Conservation (phyloP, 805 yeast species). For the Tetrapisispora namnaoensis region DNA sequence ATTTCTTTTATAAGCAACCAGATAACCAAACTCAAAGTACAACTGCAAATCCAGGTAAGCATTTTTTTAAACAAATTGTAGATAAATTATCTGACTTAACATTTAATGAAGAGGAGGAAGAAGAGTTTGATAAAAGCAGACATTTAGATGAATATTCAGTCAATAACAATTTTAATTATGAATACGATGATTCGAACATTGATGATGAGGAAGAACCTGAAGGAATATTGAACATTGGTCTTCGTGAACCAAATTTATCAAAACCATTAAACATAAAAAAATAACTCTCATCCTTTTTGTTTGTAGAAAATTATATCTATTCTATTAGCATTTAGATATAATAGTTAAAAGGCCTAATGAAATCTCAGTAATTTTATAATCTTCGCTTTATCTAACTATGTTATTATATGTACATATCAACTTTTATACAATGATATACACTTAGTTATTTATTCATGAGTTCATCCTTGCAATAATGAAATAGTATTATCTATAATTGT, state of each 20-base stretch:
- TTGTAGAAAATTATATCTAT: too few species aligned
- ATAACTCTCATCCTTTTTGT: background rate
- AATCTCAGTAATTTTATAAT: too few species aligned
- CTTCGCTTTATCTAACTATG: background rate
- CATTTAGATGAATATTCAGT: slow-evolving; percentile 16
- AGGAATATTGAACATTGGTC: slow-evolving; percentile 2
- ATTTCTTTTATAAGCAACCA: slow-evolving; percentile 10
- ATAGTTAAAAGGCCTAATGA: too few species aligned
- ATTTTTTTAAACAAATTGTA: slow-evolving; percentile 14
- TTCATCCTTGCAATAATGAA: background rate
- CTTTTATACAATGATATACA: background rate
- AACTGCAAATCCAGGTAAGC: background rate
- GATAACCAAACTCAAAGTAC: slow-evolving; percentile 1
- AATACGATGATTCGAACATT: slow-evolving; percentile 20
- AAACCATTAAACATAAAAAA: slow-evolving; percentile 1
- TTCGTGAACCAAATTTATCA: background rate
- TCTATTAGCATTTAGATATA: background rate
- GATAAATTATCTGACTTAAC: slow-evolving; percentile 27
- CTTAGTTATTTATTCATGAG: background rate
- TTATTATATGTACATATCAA: background rate
- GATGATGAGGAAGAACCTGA: slow-evolving; percentile 11
- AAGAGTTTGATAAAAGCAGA: slow-evolving; percentile 20
- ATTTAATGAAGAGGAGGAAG: slow-evolving; percentile 23
- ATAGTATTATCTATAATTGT: slow-evolving; percentile 32
- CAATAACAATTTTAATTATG: slow-evolving; percentile 17